Percentiles rank a stretch among this genome's conserved stretches.
Conservation (phyloP, 1,284 basidiomycete species). For the Ceratobasidium sp. region DNA sequence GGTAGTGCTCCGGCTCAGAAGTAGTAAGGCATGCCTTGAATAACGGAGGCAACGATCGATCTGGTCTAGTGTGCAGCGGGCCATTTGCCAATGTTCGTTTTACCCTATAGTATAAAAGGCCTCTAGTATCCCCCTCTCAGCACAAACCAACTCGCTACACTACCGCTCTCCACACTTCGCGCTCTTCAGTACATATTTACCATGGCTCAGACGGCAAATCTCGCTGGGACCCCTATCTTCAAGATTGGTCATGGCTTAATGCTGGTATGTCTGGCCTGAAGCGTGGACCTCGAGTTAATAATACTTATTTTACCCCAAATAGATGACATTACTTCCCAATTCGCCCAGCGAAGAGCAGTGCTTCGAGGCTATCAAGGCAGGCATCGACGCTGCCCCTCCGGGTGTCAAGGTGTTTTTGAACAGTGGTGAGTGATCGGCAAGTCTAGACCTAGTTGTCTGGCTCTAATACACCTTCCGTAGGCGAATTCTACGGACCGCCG, state of each 20-base stretch:
- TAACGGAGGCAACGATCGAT: no score
- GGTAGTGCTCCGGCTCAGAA: no score
- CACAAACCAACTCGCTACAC: no score
- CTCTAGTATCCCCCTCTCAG: no score
- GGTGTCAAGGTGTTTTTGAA: conserved; percentile 46
- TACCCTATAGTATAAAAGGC: no score
- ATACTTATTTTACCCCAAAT: background rate
- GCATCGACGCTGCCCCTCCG: conserved; percentile 43
- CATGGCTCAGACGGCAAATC: conserved; percentile 17
- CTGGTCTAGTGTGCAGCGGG: no score
- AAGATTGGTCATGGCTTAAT: conserved; percentile 46
- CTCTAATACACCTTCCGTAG: background rate
- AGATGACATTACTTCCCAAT: conserved; percentile 45
- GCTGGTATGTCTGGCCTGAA: background rate
- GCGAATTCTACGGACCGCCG: conserved; percentile 47
- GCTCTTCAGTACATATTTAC: background rate
- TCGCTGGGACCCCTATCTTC: conserved; percentile 33
- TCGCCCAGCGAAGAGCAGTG: conserved; percentile 47
- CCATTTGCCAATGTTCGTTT: no score
- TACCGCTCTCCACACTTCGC: background rate
- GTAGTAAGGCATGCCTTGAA: no score
- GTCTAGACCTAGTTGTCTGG: background rate
- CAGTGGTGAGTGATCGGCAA: conserved; percentile 32
- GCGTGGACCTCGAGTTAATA: background rate
- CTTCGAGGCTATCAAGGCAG: conserved; percentile 47